Base-by-base conservation (phyloP, 306 rosid genomes). In the Rubus parviflorus region DNA sequence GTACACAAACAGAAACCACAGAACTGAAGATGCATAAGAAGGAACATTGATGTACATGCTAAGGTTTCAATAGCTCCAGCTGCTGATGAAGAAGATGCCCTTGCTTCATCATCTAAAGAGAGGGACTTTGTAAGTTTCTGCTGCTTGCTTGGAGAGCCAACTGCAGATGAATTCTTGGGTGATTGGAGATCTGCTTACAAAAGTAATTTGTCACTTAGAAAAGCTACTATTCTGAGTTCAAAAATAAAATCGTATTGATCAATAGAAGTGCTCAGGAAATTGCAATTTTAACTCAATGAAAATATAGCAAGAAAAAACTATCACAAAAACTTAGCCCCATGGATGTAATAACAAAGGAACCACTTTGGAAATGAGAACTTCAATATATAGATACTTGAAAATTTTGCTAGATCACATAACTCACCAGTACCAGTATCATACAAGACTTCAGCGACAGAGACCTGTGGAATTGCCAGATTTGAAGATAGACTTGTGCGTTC, bases 401-500 rank as follows among this genome's bases (percentile, higher is more conserved):
- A 47, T 73, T 72, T 60, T 16, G 79, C 22, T 63, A 62, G 52
- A 60, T 22, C 80, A 73, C 66, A 68, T 48, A 65, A 82, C 97
- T 82, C 81, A 89, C 97, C 96, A 65, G 89, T 52, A 67, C 87
- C 84, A 72, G 93, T 70, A 81, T 86, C 94, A 45, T 87, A 79
- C 57, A 84, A 78, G 66, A 88, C 93, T 86, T 95, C 99, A 72
- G 97, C 96, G 73, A 87, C 86, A 30, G 98, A 90, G 74, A 96
- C 76, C 58, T 84, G 87, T 73, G 97, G 93, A 76, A 84, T 85
- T 62, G 87, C 88, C 76, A 88, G 61, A 85, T 86, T 87, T 75
- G 97, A 87, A 79, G 97, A 89, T 76, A 89, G 85, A 89, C 98
- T 92, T 74, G 86, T 74, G 23, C 89, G 91, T 19, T 76, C 88